These are phyloP conservation scores for Colletotrichum viniferum DNA, from an alignment of 2,329 filamentous ascomycete genomes.

Conservation along the genomic window DNA sequence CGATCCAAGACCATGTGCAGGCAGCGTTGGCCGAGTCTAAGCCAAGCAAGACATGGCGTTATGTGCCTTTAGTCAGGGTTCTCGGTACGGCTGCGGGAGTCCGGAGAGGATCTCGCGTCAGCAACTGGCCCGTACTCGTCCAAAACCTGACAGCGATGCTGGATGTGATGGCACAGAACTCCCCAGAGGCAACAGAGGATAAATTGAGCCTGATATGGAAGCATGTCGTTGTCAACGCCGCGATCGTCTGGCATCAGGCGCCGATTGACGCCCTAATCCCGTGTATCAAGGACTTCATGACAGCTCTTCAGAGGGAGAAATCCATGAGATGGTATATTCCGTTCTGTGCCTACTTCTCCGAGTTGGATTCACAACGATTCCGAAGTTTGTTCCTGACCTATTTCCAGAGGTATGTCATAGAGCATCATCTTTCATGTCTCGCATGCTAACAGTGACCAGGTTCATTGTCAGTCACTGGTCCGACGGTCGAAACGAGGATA, in stretches of 20 bases:
- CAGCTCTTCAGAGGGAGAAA: conserved; percentile 66
- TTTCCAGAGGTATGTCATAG: conserved; percentile 72
- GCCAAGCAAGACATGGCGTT: conserved; percentile 37
- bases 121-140: conserved; percentile 72
- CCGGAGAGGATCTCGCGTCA: conserved; percentile 78
- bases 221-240: conserved; percentile 58
- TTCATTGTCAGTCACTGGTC: conserved; percentile 80
- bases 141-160: conserved; percentile 59
- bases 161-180: conserved; percentile 46
- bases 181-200: conserved; percentile 36
- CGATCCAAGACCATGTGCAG: conserved; percentile 58
- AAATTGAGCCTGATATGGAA: conserved; percentile 57
- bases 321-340: conserved; percentile 78
- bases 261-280: conserved; percentile 81
- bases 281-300: conserved; percentile 68
- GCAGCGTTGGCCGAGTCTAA: conserved; percentile 42
- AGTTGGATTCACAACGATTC: conserved; percentile 77
- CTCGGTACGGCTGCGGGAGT: conserved; percentile 77
- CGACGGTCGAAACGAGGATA: conserved; percentile 66
- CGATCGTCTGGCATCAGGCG: conserved; percentile 75
- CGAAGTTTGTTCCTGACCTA: conserved; percentile 77
- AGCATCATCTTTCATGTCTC: neutral
- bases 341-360: conserved; percentile 83
- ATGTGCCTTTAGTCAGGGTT: conserved; percentile 58
- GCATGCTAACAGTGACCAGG: conserved; percentile 43